Percentiles rank a stretch among this genome's conserved stretches.
Evolutionary conservation across 768 basidiomycete genomes (phyloP).

Genomic region (Melanogaster broomeanus): DNA sequence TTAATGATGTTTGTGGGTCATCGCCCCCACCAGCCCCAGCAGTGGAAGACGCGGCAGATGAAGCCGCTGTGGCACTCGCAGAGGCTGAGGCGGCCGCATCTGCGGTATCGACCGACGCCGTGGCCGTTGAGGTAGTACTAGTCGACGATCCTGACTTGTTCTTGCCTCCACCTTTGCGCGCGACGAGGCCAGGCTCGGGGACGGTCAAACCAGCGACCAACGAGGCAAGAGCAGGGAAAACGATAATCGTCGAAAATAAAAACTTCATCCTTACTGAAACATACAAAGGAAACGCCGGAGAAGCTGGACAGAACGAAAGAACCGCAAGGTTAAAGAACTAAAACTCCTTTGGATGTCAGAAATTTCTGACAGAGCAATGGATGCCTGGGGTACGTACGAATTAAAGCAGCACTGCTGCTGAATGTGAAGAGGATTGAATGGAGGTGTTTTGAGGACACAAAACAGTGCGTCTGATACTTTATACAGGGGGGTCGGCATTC

Average conservation of each 20-base stretch:
- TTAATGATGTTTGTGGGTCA: constrained; percentile 46
- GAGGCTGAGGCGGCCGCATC: too few species aligned
- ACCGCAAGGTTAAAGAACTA: constrained; percentile 24
- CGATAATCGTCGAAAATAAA: constrained; percentile 40
- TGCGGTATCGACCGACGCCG: too few species aligned
- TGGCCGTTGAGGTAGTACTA: background rate
- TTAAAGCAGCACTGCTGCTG: constrained; percentile 57
- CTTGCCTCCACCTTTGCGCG: constrained; percentile 17
- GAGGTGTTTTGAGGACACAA: constrained; percentile 13
- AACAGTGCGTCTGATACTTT: background rate
- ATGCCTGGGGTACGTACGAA: background rate
- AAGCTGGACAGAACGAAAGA: constrained; percentile 44
- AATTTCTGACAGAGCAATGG: background rate
- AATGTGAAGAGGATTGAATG: constrained; percentile 24
- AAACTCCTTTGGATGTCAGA: constrained; percentile 29
- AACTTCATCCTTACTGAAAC: constrained; percentile 51
- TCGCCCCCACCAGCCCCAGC: constrained; percentile 11
- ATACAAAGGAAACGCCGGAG: constrained; percentile 40
- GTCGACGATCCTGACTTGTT: constrained; percentile 6
- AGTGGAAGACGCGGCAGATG: constrained; percentile 15
- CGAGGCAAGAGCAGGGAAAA: constrained; percentile 39
- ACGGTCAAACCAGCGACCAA: constrained; percentile 32
- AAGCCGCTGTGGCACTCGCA: too few species aligned
- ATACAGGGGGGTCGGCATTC: too few species aligned
- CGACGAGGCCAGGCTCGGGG: constrained; percentile 18